These are phyloP conservation scores for Backusella morwellensis DNA, from an alignment of 192 early-diverging fungal species.

Conservation along the genomic window DNA sequence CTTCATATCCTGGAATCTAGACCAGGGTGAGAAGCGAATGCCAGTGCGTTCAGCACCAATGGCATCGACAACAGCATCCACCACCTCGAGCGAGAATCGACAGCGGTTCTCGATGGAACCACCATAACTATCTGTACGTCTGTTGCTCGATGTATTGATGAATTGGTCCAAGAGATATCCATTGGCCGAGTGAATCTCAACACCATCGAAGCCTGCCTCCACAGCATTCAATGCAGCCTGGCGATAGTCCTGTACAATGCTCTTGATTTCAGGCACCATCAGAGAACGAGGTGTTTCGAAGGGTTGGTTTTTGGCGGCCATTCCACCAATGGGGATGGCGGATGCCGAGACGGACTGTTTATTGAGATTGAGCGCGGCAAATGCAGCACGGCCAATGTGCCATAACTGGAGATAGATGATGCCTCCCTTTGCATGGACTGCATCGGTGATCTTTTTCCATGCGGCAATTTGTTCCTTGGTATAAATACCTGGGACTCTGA, in stretches of 20 bases:
- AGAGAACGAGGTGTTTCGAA: constrained; percentile 54
- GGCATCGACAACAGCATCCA: constrained; percentile 21
- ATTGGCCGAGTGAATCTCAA: constrained; percentile 93
- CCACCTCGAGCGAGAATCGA: constrained; percentile 31
- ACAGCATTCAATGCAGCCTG: constrained; percentile 65
- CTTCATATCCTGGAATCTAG: constrained; percentile 31
- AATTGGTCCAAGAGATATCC: constrained; percentile 89
- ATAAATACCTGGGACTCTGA: constrained; percentile 31
- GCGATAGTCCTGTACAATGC: constrained; percentile 60
- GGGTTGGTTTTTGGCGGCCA: background rate
- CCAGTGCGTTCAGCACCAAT: constrained; percentile 36
- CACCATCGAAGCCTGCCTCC: constrained; percentile 78
- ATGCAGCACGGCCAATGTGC: constrained; percentile 26
- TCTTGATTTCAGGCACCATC: constrained; percentile 65
- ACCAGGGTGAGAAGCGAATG: constrained; percentile 33
- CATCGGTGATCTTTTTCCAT: constrained; percentile 54
- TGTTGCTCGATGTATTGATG: constrained; percentile 75
- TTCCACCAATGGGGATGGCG: background rate
- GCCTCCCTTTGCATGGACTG: constrained; percentile 56
- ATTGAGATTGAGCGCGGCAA: background rate
- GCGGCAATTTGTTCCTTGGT: constrained; percentile 38
- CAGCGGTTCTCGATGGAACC: constrained; percentile 29
- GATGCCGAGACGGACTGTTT: constrained; percentile 17
- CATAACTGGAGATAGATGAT: constrained; percentile 58
- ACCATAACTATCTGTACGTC: constrained; percentile 56